These are phyloP conservation scores for Clavispora phyllophila DNA, from an alignment of 805 yeast genomes.

Conservation along the genomic window DNA sequence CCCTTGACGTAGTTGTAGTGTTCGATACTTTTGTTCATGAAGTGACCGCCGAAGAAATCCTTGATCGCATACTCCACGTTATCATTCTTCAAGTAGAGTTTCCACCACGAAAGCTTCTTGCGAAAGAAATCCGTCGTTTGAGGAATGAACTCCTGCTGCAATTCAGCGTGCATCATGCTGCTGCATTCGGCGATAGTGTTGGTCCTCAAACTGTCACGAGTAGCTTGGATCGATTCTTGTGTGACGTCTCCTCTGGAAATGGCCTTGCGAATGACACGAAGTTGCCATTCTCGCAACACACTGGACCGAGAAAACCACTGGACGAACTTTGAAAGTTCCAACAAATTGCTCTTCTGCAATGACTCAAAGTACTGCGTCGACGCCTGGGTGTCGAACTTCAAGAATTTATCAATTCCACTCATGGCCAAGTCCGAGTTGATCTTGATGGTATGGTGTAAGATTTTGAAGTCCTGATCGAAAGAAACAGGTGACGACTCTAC, in stretches of 20 bases:
- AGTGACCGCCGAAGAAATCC: slow-evolving; percentile 29
- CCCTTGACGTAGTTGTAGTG: slow-evolving; percentile 34
- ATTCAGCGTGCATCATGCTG: slow-evolving; percentile 29
- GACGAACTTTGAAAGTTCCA: slow-evolving; percentile 27
- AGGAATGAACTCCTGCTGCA: slow-evolving; percentile 32
- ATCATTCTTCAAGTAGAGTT: slow-evolving; percentile 36
- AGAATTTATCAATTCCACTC: slow-evolving; percentile 27
- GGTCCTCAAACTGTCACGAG: slow-evolving; percentile 18
- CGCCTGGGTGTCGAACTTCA: slow-evolving; percentile 27
- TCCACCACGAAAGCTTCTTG: slow-evolving; percentile 36
- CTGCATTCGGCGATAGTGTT: slow-evolving; percentile 25
- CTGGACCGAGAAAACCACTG: slow-evolving; percentile 25
- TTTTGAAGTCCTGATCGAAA: slow-evolving; percentile 9
- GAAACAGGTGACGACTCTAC: slow-evolving; percentile 25
- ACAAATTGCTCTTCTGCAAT: slow-evolving; percentile 30
- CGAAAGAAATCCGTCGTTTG: slow-evolving; percentile 25
- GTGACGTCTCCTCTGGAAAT: slow-evolving; percentile 12
- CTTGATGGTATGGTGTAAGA: slow-evolving; percentile 26
- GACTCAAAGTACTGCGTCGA: slow-evolving; percentile 26
- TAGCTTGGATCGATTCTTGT: slow-evolving; percentile 12
- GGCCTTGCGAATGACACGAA: slow-evolving; percentile 11
- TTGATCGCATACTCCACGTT: slow-evolving; percentile 40
- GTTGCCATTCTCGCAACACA: slow-evolving; percentile 19
- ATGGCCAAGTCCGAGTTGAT: slow-evolving; percentile 23
- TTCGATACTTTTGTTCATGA: slow-evolving; percentile 37